Evolutionary conservation across 768 basidiomycete genomes (phyloP).

Genomic region (Boletus fagicola): DNA sequence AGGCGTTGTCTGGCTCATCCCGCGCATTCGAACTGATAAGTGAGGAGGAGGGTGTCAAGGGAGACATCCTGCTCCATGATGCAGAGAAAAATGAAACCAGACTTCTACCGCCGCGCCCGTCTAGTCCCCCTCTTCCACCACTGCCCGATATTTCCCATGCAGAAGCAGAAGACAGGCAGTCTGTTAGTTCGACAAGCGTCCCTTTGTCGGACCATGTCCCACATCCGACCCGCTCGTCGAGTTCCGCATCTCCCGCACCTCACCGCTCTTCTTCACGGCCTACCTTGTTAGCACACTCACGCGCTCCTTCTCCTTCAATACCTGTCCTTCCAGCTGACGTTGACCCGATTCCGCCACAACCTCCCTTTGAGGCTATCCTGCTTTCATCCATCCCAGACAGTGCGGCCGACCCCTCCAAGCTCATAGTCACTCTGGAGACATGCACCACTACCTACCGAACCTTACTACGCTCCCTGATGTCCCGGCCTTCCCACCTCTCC

Average conservation of each 20-base stretch:
- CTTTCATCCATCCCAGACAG: slow-evolving; percentile 54
- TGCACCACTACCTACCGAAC: slow-evolving; percentile 65
- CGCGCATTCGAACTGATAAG: slow-evolving; percentile 2
- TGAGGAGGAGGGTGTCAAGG: slow-evolving; percentile 15
- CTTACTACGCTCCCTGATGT: slow-evolving; percentile 62
- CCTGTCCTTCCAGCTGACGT: slow-evolving; percentile 50
- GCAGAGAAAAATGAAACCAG: slow-evolving; percentile 15
- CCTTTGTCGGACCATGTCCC: slow-evolving; percentile 23
- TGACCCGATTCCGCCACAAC: slow-evolving; percentile 43
- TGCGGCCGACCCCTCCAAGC: slow-evolving; percentile 52
- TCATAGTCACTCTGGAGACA: slow-evolving; percentile 74
- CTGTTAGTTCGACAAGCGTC: slow-evolving; percentile 22
- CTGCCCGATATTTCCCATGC: slow-evolving; percentile 35
- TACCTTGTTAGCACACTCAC: slow-evolving; percentile 20
- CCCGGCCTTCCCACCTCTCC: slow-evolving; percentile 66
- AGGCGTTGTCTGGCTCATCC: slow-evolving; percentile 52
- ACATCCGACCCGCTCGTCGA: slow-evolving; percentile 36
- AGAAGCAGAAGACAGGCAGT: not conserved
- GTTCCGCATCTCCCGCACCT: slow-evolving; percentile 27
- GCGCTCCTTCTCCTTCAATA: slow-evolving; percentile 43
- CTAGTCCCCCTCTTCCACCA: slow-evolving; percentile 54
- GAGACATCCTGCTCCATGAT: slow-evolving; percentile 8
- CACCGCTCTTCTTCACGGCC: slow-evolving; percentile 39
- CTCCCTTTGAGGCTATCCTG: slow-evolving; percentile 66
- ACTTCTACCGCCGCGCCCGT: slow-evolving; percentile 33